Evolutionary conservation across 1,139 yeast genomes (phyloP), one percentile per base, ranked within the genome.

Genomic region (Diutina neorugosa): DNA sequence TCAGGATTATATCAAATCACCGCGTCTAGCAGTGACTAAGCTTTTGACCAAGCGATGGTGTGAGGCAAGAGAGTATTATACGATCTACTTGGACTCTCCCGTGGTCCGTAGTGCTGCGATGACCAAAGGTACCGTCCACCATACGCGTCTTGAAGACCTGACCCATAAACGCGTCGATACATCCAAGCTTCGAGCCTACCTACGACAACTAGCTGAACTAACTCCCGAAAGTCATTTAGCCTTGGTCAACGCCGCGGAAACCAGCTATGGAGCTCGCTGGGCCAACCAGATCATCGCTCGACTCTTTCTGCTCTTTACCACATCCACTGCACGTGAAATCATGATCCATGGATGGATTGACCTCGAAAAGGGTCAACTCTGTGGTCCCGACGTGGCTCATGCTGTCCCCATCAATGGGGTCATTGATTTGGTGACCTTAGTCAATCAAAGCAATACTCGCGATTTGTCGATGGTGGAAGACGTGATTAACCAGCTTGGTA

Each of bases 1-100:
- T 8, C 5, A n/a, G 19, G 50, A 46, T 9, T 46, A 46, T 16
- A 16, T 46, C 40, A 46, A 18, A n/a, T 11, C 14, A n/a, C 50
- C 50, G 2, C 40, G 50, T 12, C 41, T 46, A 16, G 20, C 41
- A 16, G 50, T 46, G 20, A 46, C 50, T 4, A 46, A 18, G 11
- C 19, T 46, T 2, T 25, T 46, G n/a, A 25, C 50, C 6, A 27
- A 46, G 11, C n/a, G 50, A 16, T 46, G 50, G 50, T 46, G 50
- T 46, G 50, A 46, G 27, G 40, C 41, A 3, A n/a, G 50, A 27
- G 50, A 46, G 27, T 46, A 46, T 14, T 46, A 46, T 16, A 46
- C 37, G 4, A 27, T 46, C 4, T 25, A 27, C 21, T 27, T 46
- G 23, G 50, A 11, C 19, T 46, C 50, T 5, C 40, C 37, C 14